Base-by-base conservation (phyloP, 441 rosid genomes). In the Arabidopsis lyrata region DNA sequence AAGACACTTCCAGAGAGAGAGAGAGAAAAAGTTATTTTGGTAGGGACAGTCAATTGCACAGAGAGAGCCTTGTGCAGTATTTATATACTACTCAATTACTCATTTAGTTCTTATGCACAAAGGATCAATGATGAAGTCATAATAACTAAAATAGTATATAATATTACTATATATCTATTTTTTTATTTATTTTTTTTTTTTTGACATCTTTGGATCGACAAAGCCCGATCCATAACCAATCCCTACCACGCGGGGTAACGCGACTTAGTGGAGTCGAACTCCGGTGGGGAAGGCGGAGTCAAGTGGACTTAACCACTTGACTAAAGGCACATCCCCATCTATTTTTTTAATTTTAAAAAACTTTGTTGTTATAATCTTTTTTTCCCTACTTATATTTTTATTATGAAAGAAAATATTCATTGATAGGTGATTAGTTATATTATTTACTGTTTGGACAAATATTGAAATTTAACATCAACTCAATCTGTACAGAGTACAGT, bases 51-150 rank as follows among this genome's bases (percentile, higher is more conserved):
- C 74, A 59, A 54, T 65, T 59, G 9, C 77, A 84, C 84, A 86
- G 82, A 82, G 84, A 50, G 31, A 83, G 82, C 79, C 81, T 83
- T 79, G 86, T 81, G 72, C 63, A 80, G 85, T 78, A 15, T 73
- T 73, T 83, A 76, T 83, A 88, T 78, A 79, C 80, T 86, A 88
- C 84, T 84, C 89, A 88, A 79, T 6, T 80, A 47, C 73, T 59
- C 76, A 42, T 65, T 65, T 76, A 56, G 66, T 76, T 69, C 74
- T 76, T 68, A 63, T 76, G 71, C 76, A 34, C 68, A 66, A 66
- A 13, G 52, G 77, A 77, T 71, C 76, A 71, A 71, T 77, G 77
- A 77, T 71, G 42, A 71, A 71, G 45, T 61, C 68, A 70, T 70
- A 50, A 64, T 71, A 52, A 41, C 72, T 76, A 14, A 68, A 24